Base-by-base conservation (phyloP, 2,329 filamentous ascomycete genomes). In the Spiromastix sp. region DNA sequence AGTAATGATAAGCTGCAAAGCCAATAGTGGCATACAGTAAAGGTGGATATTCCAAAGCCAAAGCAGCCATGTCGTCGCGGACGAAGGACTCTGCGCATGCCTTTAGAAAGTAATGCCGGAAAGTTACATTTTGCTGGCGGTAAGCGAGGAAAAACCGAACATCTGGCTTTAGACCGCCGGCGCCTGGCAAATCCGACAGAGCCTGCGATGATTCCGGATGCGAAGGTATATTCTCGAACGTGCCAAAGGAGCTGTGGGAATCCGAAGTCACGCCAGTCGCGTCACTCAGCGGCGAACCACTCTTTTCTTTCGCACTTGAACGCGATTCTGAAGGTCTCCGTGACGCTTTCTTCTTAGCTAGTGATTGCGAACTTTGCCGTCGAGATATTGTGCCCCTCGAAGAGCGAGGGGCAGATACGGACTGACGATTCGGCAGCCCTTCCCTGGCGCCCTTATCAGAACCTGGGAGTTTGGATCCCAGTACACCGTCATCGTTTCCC, bases 1-100 rank as follows among this genome's bases (percentile, higher is more conserved):
- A 82, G 45, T 81, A 72, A 47, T 93, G 85, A 51, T 95, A 96
- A 0, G 87, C 84, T 8, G 89, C 72, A 54, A 95, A 96, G 0
- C 82, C 85, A 7, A 87, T 82, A 4, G 95, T 64, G 1, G 87
- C 86, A 54, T 94, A 86, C 4, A 95, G 70, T 8, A 96, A 66
- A 5, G 87, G 77, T 42, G 94, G 82, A 52, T 86, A 80, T 55
- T 73, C 72, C 32, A 87, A 56, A 0, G 89, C 87, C 36, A 82
- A 67, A 26, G 76, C 76, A 13, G 87, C 68, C 28, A 94, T 71
- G 5, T 75, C 77, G 7, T 68, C 71, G 32, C 74, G 76, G 42
- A 95, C 76, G 54, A 95, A 94, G 42, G 79, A 68, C 30, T 77
- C 71, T 8, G 71, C 67, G 50, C 89, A 79, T 45, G 72, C 70